A percentile compares a stretch with the other conserved stretches of the same genome.
Evolutionary conservation across 2,329 filamentous ascomycete species (phyloP).

Genomic region (Pezizomycotina sp.): DNA sequence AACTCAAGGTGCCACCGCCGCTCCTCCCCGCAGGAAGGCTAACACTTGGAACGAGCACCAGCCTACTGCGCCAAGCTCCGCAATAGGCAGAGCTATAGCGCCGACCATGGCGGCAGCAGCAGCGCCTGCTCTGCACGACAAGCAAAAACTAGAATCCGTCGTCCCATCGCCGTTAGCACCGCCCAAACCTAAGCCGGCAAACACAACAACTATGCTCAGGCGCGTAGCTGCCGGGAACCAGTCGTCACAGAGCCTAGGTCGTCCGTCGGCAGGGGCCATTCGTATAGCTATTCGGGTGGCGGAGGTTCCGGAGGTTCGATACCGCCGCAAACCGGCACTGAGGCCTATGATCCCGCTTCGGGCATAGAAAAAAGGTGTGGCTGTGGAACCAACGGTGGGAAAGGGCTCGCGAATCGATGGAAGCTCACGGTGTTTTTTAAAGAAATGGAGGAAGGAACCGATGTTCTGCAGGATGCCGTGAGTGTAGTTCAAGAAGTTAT

Average conservation of each 20-base stretch:
- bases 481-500: too few relatives aligned
- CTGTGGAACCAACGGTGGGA: slow-evolving; percentile 54
- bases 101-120: too few relatives aligned
- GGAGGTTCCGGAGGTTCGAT: slow-evolving; percentile 19
- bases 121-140: too few relatives aligned
- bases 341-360: slow-evolving; percentile 21
- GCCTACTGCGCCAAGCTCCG: too few relatives aligned
- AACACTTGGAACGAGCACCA: too few relatives aligned
- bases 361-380: slow-evolving; percentile 49
- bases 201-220: slow-evolving; percentile 16
- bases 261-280: slow-evolving; percentile 6
- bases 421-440: slow-evolving; percentile 49
- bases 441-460: slow-evolving; percentile 60
- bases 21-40: too few relatives aligned
- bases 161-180: slow-evolving; percentile 17
- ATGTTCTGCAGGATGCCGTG: too few relatives aligned
- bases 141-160: too few relatives aligned
- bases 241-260: slow-evolving; percentile 19
- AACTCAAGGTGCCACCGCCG: too few relatives aligned
- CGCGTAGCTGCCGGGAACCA: too few relatives aligned
- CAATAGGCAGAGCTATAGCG: too few relatives aligned
- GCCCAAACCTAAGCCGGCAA: slow-evolving; percentile 26
- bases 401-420: slow-evolving; percentile 46
- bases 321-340: slow-evolving; percentile 17
- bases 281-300: slow-evolving; percentile 10